Conservation (phyloP, 805 yeast genomes). For the Candida qinlingensis region DNA sequence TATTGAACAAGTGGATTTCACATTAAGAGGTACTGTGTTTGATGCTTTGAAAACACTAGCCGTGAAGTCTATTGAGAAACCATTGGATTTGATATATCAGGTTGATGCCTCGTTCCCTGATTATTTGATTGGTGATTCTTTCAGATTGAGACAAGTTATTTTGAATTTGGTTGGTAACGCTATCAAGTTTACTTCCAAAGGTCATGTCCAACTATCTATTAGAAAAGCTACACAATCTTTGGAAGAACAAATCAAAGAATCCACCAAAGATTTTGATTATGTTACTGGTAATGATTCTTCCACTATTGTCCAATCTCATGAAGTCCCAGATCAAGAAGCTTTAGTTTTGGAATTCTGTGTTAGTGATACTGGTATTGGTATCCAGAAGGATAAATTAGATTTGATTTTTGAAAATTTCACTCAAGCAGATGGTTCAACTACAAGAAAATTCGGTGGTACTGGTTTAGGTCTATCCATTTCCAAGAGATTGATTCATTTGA, state of each 20-base stretch:
- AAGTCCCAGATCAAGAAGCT: constrained; percentile 62
- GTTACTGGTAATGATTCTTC: constrained; percentile 23
- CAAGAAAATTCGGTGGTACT: constrained; percentile 89
- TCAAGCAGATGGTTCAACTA: constrained; percentile 91
- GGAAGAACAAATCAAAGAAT: constrained; percentile 17
- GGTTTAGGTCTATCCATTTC: constrained; percentile 89
- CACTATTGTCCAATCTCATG: constrained; percentile 34
- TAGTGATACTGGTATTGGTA: constrained; percentile 87
- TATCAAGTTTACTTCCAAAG: constrained; percentile 77
- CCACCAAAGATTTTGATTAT: constrained; percentile 26
- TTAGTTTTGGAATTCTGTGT: constrained; percentile 74
- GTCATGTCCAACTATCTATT: constrained; percentile 74
- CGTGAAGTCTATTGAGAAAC: constrained; percentile 84
- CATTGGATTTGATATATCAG: constrained; percentile 70
- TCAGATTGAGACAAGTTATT: constrained; percentile 81
- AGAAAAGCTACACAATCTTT: constrained; percentile 40
- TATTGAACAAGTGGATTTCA: constrained; percentile 81
- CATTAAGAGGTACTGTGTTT: constrained; percentile 79
- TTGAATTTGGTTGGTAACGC: constrained; percentile 86
- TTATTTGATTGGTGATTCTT: constrained; percentile 79
- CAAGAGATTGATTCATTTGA: constrained; percentile 76
- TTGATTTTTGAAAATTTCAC: constrained; percentile 84
- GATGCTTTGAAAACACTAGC: constrained; percentile 87
- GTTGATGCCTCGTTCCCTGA: constrained; percentile 87
- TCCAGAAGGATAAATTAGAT: constrained; percentile 75